Evolutionary conservation across 441 rosid species (phyloP).

Genomic region (California macrophylla): DNA sequence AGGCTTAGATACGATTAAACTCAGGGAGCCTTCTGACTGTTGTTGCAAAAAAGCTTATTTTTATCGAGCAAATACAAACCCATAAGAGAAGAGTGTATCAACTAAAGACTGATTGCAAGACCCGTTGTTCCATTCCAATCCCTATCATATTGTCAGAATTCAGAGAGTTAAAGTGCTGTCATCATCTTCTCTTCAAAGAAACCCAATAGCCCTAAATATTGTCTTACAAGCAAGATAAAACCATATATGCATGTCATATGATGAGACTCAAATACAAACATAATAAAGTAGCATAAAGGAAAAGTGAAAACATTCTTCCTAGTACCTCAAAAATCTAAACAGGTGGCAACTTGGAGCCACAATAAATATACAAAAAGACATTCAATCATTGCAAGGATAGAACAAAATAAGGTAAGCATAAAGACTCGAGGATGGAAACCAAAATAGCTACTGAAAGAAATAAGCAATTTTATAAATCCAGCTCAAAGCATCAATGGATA

Average conservation of each 20-base stretch:
- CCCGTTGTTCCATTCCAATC: background rate
- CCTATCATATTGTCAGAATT: background rate
- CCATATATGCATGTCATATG: background rate
- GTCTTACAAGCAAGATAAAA: background rate
- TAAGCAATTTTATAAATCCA: background rate
- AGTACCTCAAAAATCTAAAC: background rate
- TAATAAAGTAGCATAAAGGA: background rate
- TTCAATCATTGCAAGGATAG: background rate
- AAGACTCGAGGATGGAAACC: background rate
- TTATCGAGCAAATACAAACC: background rate
- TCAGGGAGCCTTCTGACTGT: background rate
- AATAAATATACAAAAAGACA: background rate
- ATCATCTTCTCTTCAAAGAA: background rate
- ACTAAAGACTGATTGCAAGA: background rate
- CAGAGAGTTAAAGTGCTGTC: background rate
- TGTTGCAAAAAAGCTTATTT: background rate
- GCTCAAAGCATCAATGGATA: constrained; percentile 6
- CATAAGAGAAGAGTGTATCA: background rate
- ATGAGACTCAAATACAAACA: background rate
- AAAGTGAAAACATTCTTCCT: background rate
- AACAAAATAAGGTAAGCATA: background rate
- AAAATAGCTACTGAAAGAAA: constrained; percentile 1
- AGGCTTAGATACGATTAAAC: background rate
- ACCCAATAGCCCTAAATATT: background rate
- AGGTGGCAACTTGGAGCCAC: background rate